Evolutionary conservation across 2,329 filamentous ascomycete genomes (phyloP).

Genomic region (Fusarium anguioides): DNA sequence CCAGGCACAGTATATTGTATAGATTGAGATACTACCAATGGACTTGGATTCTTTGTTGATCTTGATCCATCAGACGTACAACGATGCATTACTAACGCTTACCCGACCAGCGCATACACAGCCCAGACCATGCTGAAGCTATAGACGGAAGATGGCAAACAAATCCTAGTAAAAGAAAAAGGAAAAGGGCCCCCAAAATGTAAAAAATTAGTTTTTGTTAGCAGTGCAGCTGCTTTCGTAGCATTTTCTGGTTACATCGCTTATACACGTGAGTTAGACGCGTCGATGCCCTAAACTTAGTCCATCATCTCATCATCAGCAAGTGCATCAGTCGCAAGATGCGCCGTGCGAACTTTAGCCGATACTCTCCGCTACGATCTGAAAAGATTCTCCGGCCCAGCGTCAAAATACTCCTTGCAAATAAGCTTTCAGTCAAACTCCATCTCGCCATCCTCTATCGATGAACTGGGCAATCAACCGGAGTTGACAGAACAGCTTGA

Average conservation of each 20-base stretch:
- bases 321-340: background rate
- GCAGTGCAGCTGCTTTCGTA: background rate
- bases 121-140: background rate
- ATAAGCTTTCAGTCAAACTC: background rate
- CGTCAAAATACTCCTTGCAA: background rate
- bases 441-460: background rate
- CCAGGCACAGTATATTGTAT: background rate
- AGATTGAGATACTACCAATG: background rate
- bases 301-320: too few relatives aligned
- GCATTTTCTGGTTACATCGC: background rate
- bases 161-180: background rate
- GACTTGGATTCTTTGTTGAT: background rate
- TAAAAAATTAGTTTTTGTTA: background rate
- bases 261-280: background rate
- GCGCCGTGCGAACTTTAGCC: background rate
- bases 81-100: background rate
- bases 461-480: background rate
- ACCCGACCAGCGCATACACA: background rate
- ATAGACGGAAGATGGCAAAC: background rate
- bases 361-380: background rate
- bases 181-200: background rate
- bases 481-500: background rate
- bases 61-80: background rate
- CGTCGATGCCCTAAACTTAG: too few relatives aligned
- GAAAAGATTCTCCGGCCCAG: background rate